phyloP scores from a whole-genome alignment of 2,329 filamentous ascomycete genomes.

The Penicillium decumbens region DNA sequence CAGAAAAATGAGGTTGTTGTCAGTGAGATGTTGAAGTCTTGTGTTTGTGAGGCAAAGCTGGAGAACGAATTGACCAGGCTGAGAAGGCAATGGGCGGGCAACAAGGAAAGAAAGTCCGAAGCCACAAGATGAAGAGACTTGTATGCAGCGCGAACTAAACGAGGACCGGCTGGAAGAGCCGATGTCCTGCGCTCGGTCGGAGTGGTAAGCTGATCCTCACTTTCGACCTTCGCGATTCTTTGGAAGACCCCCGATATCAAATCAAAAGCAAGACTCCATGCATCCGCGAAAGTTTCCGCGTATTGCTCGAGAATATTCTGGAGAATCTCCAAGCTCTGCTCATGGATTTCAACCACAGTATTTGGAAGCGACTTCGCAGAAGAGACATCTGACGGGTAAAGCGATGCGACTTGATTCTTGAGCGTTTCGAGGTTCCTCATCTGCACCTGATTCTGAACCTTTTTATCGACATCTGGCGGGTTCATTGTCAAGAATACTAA shows the following conservation, averaged over 20 bases:
- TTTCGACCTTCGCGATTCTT: constrained; percentile 36
- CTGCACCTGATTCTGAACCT: constrained; percentile 60
- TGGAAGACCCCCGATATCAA: constrained; percentile 80
- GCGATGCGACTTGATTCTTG: constrained; percentile 55
- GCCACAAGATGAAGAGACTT: constrained; percentile 86
- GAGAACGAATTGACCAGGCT: constrained; percentile 82
- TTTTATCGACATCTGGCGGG: constrained; percentile 36
- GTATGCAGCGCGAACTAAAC: constrained; percentile 80
- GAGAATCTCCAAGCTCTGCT: constrained; percentile 70
- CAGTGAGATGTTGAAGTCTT: constrained; percentile 91
- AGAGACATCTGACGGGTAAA: constrained; percentile 54
- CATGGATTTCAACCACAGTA: constrained; percentile 74
- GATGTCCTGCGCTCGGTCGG: constrained; percentile 18
- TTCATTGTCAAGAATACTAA: constrained; percentile 44
- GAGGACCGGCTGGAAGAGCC: constrained; percentile 53
- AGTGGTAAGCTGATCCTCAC: constrained; percentile 10
- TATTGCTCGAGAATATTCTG: constrained; percentile 81
- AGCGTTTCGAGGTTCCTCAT: constrained; percentile 66
- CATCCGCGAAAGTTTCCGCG: constrained; percentile 74
- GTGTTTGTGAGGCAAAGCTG: constrained; percentile 80
- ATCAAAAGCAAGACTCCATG: constrained; percentile 81
- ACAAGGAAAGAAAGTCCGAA: constrained; percentile 80
- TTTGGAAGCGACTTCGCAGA: constrained; percentile 56
- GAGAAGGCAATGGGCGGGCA: constrained; percentile 66
- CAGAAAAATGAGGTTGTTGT: constrained; percentile 95